Evolutionary conservation across 108 stramenopile genomes (phyloP), one percentile per base, ranked within the genome.

Genomic region (Nitzschia sp.): DNA sequence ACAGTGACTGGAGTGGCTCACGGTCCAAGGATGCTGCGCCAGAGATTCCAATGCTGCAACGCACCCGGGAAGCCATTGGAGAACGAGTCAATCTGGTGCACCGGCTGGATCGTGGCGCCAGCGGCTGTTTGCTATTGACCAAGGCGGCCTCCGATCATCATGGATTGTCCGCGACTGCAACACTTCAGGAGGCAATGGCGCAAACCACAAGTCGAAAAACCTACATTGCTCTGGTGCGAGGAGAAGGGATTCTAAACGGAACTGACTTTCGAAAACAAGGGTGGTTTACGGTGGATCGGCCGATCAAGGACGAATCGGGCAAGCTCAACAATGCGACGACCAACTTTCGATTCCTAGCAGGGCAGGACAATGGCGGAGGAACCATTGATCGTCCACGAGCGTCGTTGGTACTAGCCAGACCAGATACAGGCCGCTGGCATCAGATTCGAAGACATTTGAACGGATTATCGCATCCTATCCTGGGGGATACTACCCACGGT

Each of bases 361-460:
- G 93, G 3, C 85, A 89, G 51, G 81, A 74, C 33, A 66, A 68
- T 45, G 59, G 17, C 18, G 49, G 63, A 49, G 83, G 76, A 36
- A 62, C 31, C n/a, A 46, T 68, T 6, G 81, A 82, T 49, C 71
- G 66, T 5, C 80, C 89, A 9, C 64, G 93, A 30, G 84, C 87
- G 23, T 79, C 79, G 26, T 53, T 94, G 1, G 93, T 94, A 1
- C 55, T 92, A 64, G 90, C 90, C n/a, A 69, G 89, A 47, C 91
- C 91, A 1, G 49, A 56, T 34, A 85, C 84, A 25, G 94, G 94
- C 34, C 82, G 91, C 19, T 95, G 91, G 91, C 94, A 95, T 68
- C 94, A 95, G 64, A 87, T 95, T 31, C 86, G 94, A n/a, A 65
- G 83, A 6, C 90, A 95, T 70, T 60, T 95, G 48, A 91, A 86